Percentiles rank a stretch among this genome's conserved stretches.
Evolutionary conservation across 345 rosid genomes (phyloP).

Genomic region (Populus simonii): DNA sequence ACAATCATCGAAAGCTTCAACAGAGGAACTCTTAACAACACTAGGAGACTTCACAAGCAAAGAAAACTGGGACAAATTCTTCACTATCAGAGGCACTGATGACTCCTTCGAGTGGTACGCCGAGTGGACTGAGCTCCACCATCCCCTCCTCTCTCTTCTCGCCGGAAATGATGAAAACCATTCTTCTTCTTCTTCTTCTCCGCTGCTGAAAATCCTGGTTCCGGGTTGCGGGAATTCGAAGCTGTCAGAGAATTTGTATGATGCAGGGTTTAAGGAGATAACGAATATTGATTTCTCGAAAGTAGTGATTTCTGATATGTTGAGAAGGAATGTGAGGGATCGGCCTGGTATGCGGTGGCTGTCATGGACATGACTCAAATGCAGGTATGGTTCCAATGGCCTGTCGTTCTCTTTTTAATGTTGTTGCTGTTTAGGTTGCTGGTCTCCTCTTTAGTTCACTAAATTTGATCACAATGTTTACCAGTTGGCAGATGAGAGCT

Average conservation of each 20-base stretch:
- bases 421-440: not conserved
- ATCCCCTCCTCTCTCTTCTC: constrained; percentile 57
- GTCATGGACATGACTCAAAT: constrained; percentile 84
- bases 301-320: constrained; percentile 84
- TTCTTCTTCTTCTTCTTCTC: constrained; percentile 16
- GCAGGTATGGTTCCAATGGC: constrained; percentile 45
- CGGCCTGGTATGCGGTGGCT: constrained; percentile 81
- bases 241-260: constrained; percentile 81
- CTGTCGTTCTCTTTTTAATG: no score
- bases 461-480: not conserved
- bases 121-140: constrained; percentile 83
- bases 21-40: constrained; percentile 50
- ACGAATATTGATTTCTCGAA: constrained; percentile 88
- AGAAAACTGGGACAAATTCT: constrained; percentile 95
- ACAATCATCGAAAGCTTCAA: constrained; percentile 22
- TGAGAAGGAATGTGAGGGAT: constrained; percentile 70
- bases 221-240: constrained; percentile 91
- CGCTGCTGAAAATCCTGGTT: constrained; percentile 55
- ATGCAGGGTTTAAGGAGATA: constrained; percentile 62
- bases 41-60: constrained; percentile 93
- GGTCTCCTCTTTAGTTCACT: not conserved
- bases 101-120: constrained; percentile 98
- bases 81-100: constrained; percentile 69
- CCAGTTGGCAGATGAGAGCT: constrained; percentile 57
- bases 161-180: not conserved